These are phyloP conservation scores for Chenopodium suecicum DNA, from an alignment of 148 eudicot species.

Conservation along the genomic window DNA sequence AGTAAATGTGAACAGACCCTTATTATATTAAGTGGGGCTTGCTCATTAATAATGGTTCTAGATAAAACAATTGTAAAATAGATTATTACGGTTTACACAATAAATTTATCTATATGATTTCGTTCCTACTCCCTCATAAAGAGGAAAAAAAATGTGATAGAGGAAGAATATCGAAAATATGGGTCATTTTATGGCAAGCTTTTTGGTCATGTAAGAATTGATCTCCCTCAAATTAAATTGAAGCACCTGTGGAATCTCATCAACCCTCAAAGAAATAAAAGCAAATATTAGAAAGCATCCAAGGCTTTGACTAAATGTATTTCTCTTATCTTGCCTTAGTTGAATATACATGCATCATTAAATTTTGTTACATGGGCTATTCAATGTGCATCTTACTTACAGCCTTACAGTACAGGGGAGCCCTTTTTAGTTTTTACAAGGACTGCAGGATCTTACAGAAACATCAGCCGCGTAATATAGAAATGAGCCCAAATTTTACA, in stretches of 20 bases:
- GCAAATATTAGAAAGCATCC: not conserved
- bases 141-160: no score
- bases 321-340: not conserved
- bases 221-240: not conserved
- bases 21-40: no score
- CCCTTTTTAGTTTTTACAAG: not conserved
- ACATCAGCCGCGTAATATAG: not conserved
- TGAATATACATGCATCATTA: not conserved
- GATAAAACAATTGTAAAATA: no score
- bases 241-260: not conserved
- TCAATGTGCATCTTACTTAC: slow-evolving; percentile 1
- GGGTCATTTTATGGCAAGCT: no score
- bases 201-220: no score
- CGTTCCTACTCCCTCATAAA: no score
- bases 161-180: no score
- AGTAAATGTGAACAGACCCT: no score
- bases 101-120: no score
- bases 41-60: no score
- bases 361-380: not conserved
- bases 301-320: not conserved
- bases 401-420: not conserved
- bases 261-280: not conserved
- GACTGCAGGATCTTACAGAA: not conserved
- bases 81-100: no score
- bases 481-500: not conserved